Evolutionary conservation across 768 basidiomycete species (phyloP).

Genomic region (Suillus brevipes): DNA sequence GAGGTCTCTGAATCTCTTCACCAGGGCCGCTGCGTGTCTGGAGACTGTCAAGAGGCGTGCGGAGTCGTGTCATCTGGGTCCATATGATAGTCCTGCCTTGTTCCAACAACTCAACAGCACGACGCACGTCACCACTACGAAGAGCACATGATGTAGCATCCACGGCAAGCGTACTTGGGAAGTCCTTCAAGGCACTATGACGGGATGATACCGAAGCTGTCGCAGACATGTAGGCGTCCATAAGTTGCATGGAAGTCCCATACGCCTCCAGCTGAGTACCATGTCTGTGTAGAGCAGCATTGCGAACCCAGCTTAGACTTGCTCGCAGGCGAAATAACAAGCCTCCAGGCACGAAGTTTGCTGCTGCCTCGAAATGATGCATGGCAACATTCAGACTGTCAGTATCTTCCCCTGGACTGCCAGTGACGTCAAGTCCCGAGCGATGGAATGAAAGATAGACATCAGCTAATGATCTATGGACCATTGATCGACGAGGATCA

Average conservation of each 20-base stretch:
- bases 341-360: too few relatives aligned
- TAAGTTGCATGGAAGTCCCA: not conserved
- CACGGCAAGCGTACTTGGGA: not conserved
- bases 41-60: slow-evolving; percentile 26
- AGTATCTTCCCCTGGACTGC: too few relatives aligned
- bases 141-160: slow-evolving; percentile 5
- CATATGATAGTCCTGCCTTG: slow-evolving; percentile 16
- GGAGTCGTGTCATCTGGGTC: slow-evolving; percentile 27
- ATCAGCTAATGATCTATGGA: too few relatives aligned
- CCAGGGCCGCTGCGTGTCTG: not conserved
- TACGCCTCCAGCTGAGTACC: slow-evolving; percentile 6
- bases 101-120: too few relatives aligned
- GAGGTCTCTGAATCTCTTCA: slow-evolving; percentile 11
- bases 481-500: too few relatives aligned
- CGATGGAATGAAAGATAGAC: too few relatives aligned
- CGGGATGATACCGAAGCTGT: slow-evolving; percentile 3
- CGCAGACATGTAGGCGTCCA: slow-evolving; percentile 7
- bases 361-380: too few relatives aligned
- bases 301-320: too few relatives aligned
- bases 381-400: too few relatives aligned
- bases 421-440: too few relatives aligned
- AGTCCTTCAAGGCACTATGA: not conserved
- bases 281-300: slow-evolving; percentile 3
- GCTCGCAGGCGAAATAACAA: too few relatives aligned
- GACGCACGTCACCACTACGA: too few relatives aligned